Evolutionary conservation across 148 eudicot species (phyloP).

Genomic region (Arctostaphylos glauca): DNA sequence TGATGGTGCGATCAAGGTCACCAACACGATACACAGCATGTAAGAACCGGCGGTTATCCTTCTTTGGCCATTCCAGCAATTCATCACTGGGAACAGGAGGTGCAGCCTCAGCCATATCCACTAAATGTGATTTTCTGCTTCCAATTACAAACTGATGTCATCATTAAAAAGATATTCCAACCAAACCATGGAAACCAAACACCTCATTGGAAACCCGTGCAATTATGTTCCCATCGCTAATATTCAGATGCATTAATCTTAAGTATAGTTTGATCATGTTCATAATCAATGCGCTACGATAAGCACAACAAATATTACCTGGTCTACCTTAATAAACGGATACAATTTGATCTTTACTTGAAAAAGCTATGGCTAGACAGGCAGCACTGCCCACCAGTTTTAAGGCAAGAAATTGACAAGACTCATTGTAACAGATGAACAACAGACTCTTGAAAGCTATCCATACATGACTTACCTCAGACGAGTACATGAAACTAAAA

Average conservation of each 20-base stretch:
- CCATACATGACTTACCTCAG: background rate
- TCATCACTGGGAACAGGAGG: conserved; percentile 47
- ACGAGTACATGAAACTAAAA: background rate
- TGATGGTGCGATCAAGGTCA: conserved; percentile 85
- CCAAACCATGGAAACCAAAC: background rate
- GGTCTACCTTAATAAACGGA: background rate
- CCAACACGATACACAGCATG: conserved; percentile 97
- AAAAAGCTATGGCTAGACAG: background rate
- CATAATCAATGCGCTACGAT: background rate
- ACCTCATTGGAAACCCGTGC: background rate
- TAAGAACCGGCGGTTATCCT: conserved; percentile 67
- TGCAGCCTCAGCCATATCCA: conserved; percentile 62
- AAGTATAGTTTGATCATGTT: background rate
- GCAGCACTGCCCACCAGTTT: background rate
- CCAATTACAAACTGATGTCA: background rate
- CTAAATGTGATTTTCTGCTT: conserved; percentile 4
- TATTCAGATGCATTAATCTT: background rate
- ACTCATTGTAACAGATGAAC: background rate
- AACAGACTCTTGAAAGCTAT: background rate
- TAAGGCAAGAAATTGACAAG: background rate
- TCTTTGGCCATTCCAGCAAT: conserved; percentile 75
- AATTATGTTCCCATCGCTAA: background rate
- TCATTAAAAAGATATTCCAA: background rate
- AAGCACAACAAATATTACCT: background rate
- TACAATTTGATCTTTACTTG: background rate